Conservation (phyloP, 1,284 basidiomycete species). For the Calocybe gambosa region DNA sequence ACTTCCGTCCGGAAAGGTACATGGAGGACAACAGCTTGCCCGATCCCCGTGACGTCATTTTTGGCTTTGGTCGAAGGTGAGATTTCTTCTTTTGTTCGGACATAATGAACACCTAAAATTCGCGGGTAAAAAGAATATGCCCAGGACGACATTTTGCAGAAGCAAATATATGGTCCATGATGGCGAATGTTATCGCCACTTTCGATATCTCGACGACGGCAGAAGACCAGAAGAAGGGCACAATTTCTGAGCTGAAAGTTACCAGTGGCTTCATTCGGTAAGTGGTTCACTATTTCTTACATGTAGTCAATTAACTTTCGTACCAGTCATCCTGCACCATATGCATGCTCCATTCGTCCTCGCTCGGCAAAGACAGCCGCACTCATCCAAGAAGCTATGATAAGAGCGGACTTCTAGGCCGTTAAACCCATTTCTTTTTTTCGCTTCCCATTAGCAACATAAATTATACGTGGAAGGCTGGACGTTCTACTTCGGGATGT, state of each 20-base stretch:
- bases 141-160: slow-evolving; percentile 38
- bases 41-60: slow-evolving; percentile 35
- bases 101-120: background rate
- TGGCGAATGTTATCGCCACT: slow-evolving; percentile 28
- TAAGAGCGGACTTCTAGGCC: slow-evolving; percentile 13
- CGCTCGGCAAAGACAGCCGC: slow-evolving; percentile 21
- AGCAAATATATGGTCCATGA: slow-evolving; percentile 29
- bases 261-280: slow-evolving; percentile 33
- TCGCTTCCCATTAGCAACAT: background rate
- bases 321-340: slow-evolving; percentile 33
- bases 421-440: background rate
- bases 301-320: background rate
- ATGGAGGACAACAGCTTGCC: slow-evolving; percentile 27
- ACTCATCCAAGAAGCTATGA: slow-evolving; percentile 23
- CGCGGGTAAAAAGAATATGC: slow-evolving; percentile 28
- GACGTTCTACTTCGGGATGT: background rate
- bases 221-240: slow-evolving; percentile 26
- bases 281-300: slow-evolving; percentile 12
- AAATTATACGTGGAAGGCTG: background rate
- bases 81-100: slow-evolving; percentile 2
- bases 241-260: slow-evolving; percentile 26
- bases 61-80: slow-evolving; percentile 41
- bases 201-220: slow-evolving; percentile 28
- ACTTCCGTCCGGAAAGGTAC: slow-evolving; percentile 35
- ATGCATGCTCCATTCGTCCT: slow-evolving; percentile 26